Evolutionary conservation across 179 eudicot species (phyloP), one percentile per base, ranked within the genome.

Genomic region (Heliamphora pulchella): DNA sequence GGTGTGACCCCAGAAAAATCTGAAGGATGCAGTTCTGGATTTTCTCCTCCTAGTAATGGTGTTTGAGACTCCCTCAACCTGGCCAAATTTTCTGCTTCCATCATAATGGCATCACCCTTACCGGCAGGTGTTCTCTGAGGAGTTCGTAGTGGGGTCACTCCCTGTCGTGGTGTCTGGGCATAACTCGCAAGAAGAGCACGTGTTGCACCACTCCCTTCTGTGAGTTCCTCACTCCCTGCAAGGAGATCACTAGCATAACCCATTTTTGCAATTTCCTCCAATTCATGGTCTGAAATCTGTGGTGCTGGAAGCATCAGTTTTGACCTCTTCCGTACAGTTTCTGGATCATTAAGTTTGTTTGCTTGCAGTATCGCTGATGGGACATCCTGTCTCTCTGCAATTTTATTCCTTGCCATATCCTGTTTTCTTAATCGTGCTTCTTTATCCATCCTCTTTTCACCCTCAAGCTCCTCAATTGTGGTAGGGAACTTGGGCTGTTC

Each of bases 1-100:
- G 99, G 98, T 77, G 99, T 94, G 48, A 96, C 99, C 75, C 99
- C 99, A 20, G 99, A 92, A 87, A 96, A 96, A 84, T 96, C 99
- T 0, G 99, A 96, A 62, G 99, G 98, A 80, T 96, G 97, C 85
- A 96, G 80, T 62, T 94, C 97, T 6, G 99, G 99, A 85, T 96
- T 94, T 61, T 92, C 91, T 66, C 99, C 99, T 65, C 99, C 99
- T 72, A 96, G 78, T 84, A 96, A 90, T 39, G 99, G 99, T 66
- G 99, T 96, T 84, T 96, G 99, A 9, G 98, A 92, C 80, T 91
- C 93, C 80, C 93, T 90, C 80, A 94, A 81, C 82, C 98, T 87
- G 67, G 96, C 91, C 44, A 92, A 88, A 80, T 96, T 96, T 86
- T 94, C 97, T 17, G 99, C 99, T 83, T 96, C 99, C 99, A 96